Percentiles rank a stretch among this genome's conserved stretches.
phyloP scores from a whole-genome alignment of 78 protist genomes.

The Trichosphaerium sp. region DNA sequence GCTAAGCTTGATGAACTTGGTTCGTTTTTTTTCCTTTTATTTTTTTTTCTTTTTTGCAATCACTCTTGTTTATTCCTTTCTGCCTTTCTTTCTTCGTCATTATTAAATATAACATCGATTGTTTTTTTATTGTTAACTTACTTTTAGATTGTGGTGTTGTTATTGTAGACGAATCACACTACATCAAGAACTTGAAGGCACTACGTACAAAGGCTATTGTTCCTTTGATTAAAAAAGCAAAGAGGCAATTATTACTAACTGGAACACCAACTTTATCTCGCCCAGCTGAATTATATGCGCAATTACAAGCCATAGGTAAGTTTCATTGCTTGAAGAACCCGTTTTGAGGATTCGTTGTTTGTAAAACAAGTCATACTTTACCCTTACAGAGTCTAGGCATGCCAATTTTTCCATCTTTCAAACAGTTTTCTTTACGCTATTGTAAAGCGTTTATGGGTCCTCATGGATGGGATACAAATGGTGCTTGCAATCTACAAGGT shows the following conservation, averaged over 20 bases:
- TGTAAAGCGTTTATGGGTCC: slow-evolving; percentile 40
- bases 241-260: slow-evolving; percentile 43
- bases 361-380: no score
- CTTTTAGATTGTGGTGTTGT: slow-evolving; percentile 15
- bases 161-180: slow-evolving; percentile 70
- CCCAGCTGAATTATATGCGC: slow-evolving; percentile 81
- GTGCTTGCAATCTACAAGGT: slow-evolving; percentile 44
- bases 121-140: no score
- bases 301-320: slow-evolving; percentile 46
- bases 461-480: slow-evolving; percentile 54
- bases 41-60: no score
- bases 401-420: slow-evolving; percentile 8
- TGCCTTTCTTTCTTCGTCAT: no score
- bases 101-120: no score
- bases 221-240: slow-evolving; percentile 31
- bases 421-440: slow-evolving; percentile 32
- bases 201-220: slow-evolving; percentile 38
- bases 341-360: no score
- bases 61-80: no score
- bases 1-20: no score
- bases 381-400: no score
- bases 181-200: slow-evolving; percentile 44
- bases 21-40: no score
- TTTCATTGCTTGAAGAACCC: no score
- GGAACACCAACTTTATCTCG: slow-evolving; percentile 83